Base-by-base conservation (phyloP, 179 eudicot species). In the Silene vulgaris region DNA sequence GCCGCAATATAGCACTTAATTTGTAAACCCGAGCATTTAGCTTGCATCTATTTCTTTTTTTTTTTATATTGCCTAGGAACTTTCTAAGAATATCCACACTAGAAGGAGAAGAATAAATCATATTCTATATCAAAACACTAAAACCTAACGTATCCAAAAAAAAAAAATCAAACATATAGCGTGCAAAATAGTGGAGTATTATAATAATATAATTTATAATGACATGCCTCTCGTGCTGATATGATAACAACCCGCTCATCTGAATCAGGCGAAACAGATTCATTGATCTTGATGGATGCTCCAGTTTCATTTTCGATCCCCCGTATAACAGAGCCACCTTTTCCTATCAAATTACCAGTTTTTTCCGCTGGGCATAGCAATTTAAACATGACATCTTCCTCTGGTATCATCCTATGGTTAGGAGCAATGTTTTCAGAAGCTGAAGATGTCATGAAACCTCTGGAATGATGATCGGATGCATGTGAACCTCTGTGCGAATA, bases 191-290 rank as follows among this genome's bases (percentile, higher is more conserved):
- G 28, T 23, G 26, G 26, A 23, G 26, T 23, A 23, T 23, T 23
- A 23, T 23, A 23, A 23, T 21, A 40, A 56, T 30, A 65, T 6
- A 74, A 43, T 1, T 14, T 21, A 50, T 35, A 20, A 30, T 57
- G 67, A 83, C 89, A 76, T 87, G 81, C 91, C 91, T 88, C 91
- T 74, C 87, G 83, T 75, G 91, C 86, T 7, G 88, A 87, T 79
- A 88, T 83, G 66, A 80, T 43, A 29, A 88, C 90, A 45, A 88
- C 77, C 48, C 86, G 80, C 69, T 88, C 91, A 78, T 88, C 88
- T 65, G 83, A 83, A 77, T 88, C 90, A 48, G 87, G 77, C 37
- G 80, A 63, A 72, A 81, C 74, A 26, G 78, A 65, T 79, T 88
- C 91, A 29, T 76, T 78, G 68, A 87, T 83, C 78, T 87, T 88